Conservation (phyloP, 495 filamentous ascomycete genomes). For the Talaromyces adpressus region DNA sequence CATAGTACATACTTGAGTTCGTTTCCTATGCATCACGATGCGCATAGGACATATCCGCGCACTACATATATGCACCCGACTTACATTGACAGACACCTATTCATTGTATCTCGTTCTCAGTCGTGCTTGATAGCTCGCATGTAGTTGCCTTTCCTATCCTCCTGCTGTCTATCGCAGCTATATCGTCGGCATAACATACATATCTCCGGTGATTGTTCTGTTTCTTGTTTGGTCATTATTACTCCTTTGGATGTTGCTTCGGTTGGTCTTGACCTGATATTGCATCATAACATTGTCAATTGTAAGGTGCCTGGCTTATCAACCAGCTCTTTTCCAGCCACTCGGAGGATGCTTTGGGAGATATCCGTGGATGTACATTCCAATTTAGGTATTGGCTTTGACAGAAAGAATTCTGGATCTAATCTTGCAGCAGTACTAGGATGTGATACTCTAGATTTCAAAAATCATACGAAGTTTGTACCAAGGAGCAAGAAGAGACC, state of each 20-base stretch:
- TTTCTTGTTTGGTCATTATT: background rate
- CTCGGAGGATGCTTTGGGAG: background rate
- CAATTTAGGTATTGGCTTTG: background rate
- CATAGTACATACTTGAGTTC: background rate
- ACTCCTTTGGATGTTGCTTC: background rate
- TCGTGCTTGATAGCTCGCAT: background rate
- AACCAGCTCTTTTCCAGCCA: background rate
- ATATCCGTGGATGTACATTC: background rate
- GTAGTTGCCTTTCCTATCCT: background rate
- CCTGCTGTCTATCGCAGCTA: background rate
- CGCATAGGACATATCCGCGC: background rate
- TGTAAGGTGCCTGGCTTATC: no score
- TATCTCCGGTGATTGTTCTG: background rate
- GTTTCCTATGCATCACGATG: background rate
- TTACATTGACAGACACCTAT: background rate
- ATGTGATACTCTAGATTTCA: background rate
- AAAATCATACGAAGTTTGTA: no score
- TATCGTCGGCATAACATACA: background rate
- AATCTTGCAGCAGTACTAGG: background rate
- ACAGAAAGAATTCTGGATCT: background rate
- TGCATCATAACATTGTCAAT: background rate
- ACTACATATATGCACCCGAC: background rate
- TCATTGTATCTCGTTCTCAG: background rate
- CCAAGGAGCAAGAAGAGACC: no score
- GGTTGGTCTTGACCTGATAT: background rate